Percentiles rank a stretch among this genome's conserved stretches.
Evolutionary conservation across 352 stramenopile species (phyloP).

Genomic region (Phytopythium helicoides): DNA sequence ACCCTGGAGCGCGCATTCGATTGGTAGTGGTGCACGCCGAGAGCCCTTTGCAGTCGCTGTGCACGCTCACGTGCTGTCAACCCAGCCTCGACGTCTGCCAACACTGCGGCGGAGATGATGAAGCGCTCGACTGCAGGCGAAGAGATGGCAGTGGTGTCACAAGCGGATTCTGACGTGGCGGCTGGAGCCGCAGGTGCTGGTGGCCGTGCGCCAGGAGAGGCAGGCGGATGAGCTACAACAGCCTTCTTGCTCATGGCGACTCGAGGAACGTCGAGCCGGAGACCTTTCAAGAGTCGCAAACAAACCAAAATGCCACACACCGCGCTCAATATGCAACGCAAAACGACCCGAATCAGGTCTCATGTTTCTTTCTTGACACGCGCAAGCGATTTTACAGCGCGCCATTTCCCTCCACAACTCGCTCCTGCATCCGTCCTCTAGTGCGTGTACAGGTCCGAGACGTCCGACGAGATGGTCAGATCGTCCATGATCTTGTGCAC

Average conservation of each 20-base stretch:
- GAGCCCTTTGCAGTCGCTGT: conserved; percentile 27
- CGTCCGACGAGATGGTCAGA: conserved; percentile 85
- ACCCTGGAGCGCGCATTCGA: conserved; percentile 46
- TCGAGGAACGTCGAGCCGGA: too few species aligned
- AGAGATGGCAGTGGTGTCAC: background rate
- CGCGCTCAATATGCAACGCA: too few species aligned
- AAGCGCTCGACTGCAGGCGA: background rate
- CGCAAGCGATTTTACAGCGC: too few species aligned
- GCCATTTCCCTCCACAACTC: background rate
- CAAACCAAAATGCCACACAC: too few species aligned
- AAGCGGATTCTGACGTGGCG: background rate
- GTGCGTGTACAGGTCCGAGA: conserved; percentile 95
- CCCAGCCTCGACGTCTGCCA: conserved; percentile 23
- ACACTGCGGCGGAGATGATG: conserved; percentile 35
- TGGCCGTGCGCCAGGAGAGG: too few species aligned
- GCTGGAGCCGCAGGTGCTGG: background rate
- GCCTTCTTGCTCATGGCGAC: too few species aligned
- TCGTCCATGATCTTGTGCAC: conserved; percentile 91
- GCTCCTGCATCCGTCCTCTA: conserved; percentile 9
- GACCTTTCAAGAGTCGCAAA: too few species aligned
- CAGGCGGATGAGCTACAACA: too few species aligned
- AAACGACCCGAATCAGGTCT: too few species aligned
- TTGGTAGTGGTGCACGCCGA: conserved; percentile 46
- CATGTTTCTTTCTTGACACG: too few species aligned
- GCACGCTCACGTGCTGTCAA: conserved; percentile 23